Base-by-base conservation (phyloP, 371 early-diverging fungal genomes). In the Mucor lusitanicus region DNA sequence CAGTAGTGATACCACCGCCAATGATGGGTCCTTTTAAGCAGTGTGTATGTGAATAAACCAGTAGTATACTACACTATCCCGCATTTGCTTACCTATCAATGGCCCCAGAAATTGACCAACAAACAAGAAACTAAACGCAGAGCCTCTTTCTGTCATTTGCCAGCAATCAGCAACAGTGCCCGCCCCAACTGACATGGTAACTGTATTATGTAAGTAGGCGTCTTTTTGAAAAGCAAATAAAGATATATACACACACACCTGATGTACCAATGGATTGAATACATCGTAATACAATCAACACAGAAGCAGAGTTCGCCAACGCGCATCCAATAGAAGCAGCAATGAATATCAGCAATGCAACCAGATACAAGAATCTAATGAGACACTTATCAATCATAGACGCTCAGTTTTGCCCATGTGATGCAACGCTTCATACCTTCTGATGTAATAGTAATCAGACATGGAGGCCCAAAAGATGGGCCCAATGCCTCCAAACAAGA, bases 261-360 rank as follows among this genome's bases (percentile, higher is more conserved):
- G 90, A 88, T 11, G 90, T 78, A 3, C 93, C 93, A 37, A 83
- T 68, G n/a, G 91, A 75, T 68, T 94, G 94, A 53, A 94, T 61
- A 11, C 87, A 75, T 3, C 94, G 88, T 35, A 91, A 79, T 2
- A 80, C 76, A 25, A 91, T 81, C 6, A 94, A 76, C 9, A 83
- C 60, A 39, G 80, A 71, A 25, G 90, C 83, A 19, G 72, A 87
- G 6, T 64, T 74, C 11, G 90, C 73, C 6, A 90, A 62, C 11
- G 88, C 90, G 37, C 85, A 85, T 1, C 91, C 91, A 17, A 93
- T 60, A 28, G 89, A 89, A 25, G 90, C 89, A 9, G 73, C 63
- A 13, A 75, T 67, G 70, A 85, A 93, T 6, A 92, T 74, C 3
- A 84, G 9, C 67, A 87, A 79, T 5, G 88, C 87, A 0, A 66